Base-by-base conservation (phyloP, 208 protist species). In the Trypanosoma theileri region DNA sequence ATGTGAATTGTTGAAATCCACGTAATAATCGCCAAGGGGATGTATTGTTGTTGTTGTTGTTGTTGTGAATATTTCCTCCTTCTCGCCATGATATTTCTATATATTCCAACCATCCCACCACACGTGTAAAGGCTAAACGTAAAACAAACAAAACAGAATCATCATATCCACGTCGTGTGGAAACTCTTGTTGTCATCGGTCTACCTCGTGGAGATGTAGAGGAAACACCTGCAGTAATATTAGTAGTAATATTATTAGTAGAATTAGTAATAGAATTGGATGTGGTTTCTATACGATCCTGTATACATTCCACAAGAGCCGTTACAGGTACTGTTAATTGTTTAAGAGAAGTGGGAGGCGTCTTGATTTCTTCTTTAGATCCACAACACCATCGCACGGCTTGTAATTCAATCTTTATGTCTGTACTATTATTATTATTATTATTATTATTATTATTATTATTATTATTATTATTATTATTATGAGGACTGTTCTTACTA, bases 101-200 rank as follows among this genome's bases (percentile, higher is more conserved):
- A 48, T 72, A 77, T 48, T 77, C 67, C 22, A 77, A 17, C n/a
- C 59, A 68, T 6, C 72, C 72, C 41, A 72, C 41, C 13, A 57
- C 22, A 19, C 72, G 72, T 19, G 51, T 56, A 63, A 77, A 77
- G 6, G 31, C 64, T 24, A 77, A 28, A 41, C 71, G 71, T 50
- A 77, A 28, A 26, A 66, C 41, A 55, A 64, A 52, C 17, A 42
- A 50, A n/a, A 17, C 19, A 7, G 52, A 60, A n/a, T 51, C 11
- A 8, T 42, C 41, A 16, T 41, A 21, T 17, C 22, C 53, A 28
- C 60, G 45, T 55, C 42, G 24, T 28, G 65, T 4, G 9, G 65
- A 46, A 52, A 42, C 45, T 16, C 24, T 21, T 70, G n/a, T 70
- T 24, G 6, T 8, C 24, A 19, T 9, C 42, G 41, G 44, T 31